Evolutionary conservation across 148 eudicot species (phyloP), one percentile per base, ranked within the genome.

Genomic region (Chenopodium formosanum): DNA sequence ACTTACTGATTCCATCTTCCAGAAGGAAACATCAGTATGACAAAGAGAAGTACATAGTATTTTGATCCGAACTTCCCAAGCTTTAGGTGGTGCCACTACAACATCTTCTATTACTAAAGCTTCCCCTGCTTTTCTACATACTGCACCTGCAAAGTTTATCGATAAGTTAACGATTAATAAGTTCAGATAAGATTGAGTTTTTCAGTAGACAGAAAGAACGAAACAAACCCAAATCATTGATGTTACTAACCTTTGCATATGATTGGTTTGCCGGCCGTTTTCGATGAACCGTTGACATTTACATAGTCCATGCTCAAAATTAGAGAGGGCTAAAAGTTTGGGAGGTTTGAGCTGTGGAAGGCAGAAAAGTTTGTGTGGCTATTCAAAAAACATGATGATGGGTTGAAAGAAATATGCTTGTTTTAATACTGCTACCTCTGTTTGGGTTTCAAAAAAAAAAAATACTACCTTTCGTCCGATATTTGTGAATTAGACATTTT

Each of bases 41-140:
- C 97, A 93, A 29, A 93, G 97, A 29, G 97, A 90, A 7, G 93
- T 90, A 81, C 97, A 93, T 11, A 93, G 62, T 72, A 93, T 87
- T 81, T 91, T 90, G 78, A 91, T 75, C 58, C 97, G 86, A 78
- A 93, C 92, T 86, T 93, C 97, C 85, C 89, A 83, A 44, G 89
- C 87, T 67, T 90, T 82, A 2, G 97, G 97, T 46, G 94, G 83
- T 7, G 85, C 88, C 8, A 93, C 95, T 77, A 88, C 88, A 7
- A 91, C 83, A n/a, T 91, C 92, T 44, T 93, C 97, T 69, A 93
- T 93, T 2, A 89, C 88, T 34, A 93, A 82, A 0, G 94, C 73
- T 74, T 89, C 90, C 58, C 97, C 94, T 78, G 91, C 86, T 52
- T 77, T 85, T 85, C 92, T 88, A 78, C 92, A 87, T 19, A 93